Base-by-base conservation (phyloP, 192 early-diverging fungal genomes). In the Umbelopsis sp. region DNA sequence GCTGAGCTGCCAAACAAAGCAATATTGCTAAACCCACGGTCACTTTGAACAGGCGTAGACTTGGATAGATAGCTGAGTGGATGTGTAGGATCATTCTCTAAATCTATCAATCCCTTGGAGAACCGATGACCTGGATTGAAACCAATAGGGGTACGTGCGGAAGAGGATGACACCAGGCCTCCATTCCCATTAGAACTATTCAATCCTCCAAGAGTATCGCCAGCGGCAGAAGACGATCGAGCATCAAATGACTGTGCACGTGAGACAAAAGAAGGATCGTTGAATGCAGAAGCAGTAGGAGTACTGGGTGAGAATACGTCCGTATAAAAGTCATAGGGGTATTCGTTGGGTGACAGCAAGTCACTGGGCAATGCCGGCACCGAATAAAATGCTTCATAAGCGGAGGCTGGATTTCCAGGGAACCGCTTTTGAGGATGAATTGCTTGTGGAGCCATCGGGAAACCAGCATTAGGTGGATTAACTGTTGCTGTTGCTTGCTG, bases 291-390 rank as follows among this genome's bases (percentile, higher is more conserved):
- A 56, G 70, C 75, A 72, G 73, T 80, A 34, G 75, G 78, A 20
- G 77, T 82, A 54, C 72, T 77, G 73, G 71, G 84, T 50, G 49
- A 75, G 73, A 70, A 81, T 24, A 83, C 79, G 52, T 85, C 84
- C 38, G 81, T 77, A 67, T 82, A 85, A 71, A 83, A 80, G 72
- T 85, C 84, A 71, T 85, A 85, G 17, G 74, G 51, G 59, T 85
- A 85, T 66, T 85, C 84, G 44, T 80, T 75, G 47, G 87, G 85
- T 25, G 87, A 85, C 25, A 88, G 70, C 16, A 88, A 68, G 66
- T 88, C 85, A 56, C 83, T 85, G 10, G 87, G 87, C 7, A 88
- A 51, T 34, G 81, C 82, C 26, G 81, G 77, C 16, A 80, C 79
- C 25, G 79, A 76, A 71, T 81, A 66, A 54, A 79, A 76, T 10